Conservation (phyloP, 768 basidiomycete species). For the Podaxis carcinomalis region DNA sequence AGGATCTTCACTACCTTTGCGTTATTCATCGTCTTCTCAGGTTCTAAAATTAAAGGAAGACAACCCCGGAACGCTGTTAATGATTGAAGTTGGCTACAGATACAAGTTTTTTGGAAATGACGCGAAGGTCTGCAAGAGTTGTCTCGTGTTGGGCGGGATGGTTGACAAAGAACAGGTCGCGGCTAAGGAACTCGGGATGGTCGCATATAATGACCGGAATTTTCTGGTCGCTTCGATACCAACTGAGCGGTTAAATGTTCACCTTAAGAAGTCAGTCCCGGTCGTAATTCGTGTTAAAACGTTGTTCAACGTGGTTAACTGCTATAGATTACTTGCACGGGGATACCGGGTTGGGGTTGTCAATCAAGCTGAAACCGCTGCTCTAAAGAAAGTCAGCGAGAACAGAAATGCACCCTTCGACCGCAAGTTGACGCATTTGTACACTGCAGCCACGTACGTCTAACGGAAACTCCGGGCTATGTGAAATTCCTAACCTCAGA, state of each 20-base stretch:
- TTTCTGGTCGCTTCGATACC: slow-evolving; percentile 77
- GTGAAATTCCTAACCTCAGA: slow-evolving; percentile 4
- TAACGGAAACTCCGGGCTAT: background rate
- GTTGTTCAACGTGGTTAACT: background rate
- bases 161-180: slow-evolving; percentile 45
- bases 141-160: background rate
- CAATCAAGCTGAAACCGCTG: slow-evolving; percentile 81
- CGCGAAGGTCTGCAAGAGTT: slow-evolving; percentile 49
- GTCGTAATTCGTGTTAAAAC: background rate
- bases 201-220: slow-evolving; percentile 67
- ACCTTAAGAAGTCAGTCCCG: slow-evolving; percentile 64
- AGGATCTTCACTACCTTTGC: background rate
- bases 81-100: slow-evolving; percentile 85
- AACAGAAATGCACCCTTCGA: slow-evolving; percentile 72
- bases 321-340: slow-evolving; percentile 56
- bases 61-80: slow-evolving; percentile 61
- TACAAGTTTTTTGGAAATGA: slow-evolving; percentile 82
- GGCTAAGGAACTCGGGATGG: slow-evolving; percentile 74
- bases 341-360: slow-evolving; percentile 85
- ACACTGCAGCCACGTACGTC: slow-evolving; percentile 83
- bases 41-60: slow-evolving; percentile 56
- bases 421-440: slow-evolving; percentile 71
- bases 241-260: slow-evolving; percentile 58
- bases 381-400: slow-evolving; percentile 79
- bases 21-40: slow-evolving; percentile 22